These are phyloP conservation scores for Podaxis pistillaris DNA, from an alignment of 768 basidiomycete genomes.

Conservation along the genomic window DNA sequence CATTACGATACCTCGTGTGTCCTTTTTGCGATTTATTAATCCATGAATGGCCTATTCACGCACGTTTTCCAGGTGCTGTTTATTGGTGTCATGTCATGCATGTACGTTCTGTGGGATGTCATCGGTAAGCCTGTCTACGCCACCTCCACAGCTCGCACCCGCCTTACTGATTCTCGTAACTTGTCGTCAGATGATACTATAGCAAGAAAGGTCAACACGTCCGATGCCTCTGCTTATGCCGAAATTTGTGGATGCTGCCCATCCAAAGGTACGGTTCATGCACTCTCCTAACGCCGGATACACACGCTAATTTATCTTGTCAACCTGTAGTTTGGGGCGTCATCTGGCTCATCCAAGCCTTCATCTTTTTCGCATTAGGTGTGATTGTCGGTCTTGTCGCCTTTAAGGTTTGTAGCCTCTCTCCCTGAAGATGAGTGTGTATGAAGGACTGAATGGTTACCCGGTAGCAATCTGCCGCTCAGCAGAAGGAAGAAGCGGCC, in stretches of 20 bases:
- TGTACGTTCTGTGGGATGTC: constrained; percentile 89
- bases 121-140: constrained; percentile 48
- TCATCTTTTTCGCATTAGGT: constrained; percentile 72
- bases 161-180: not conserved
- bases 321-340: constrained; percentile 74
- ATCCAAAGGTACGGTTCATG: constrained; percentile 55
- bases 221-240: constrained; percentile 85
- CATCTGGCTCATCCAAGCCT: constrained; percentile 78
- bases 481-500: constrained; percentile 29
- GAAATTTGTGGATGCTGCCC: constrained; percentile 84
- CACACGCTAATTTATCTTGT: not conserved
- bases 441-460: not conserved
- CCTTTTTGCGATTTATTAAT: not conserved
- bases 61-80: constrained; percentile 60
- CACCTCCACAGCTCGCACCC: not conserved
- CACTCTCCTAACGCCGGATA: not conserved
- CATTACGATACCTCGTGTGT: constrained; percentile 73
- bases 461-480: constrained; percentile 15
- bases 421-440: constrained; percentile 40
- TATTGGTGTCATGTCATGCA: constrained; percentile 82
- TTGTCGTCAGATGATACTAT: constrained; percentile 70
- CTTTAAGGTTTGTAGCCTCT: constrained; percentile 68
- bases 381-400: constrained; percentile 75
- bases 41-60: not conserved
- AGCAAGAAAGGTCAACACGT: constrained; percentile 79